Evolutionary conservation across 2,329 filamentous ascomycete genomes (phyloP), one percentile per base, ranked within the genome.

Genomic region (Cercospora zeina): DNA sequence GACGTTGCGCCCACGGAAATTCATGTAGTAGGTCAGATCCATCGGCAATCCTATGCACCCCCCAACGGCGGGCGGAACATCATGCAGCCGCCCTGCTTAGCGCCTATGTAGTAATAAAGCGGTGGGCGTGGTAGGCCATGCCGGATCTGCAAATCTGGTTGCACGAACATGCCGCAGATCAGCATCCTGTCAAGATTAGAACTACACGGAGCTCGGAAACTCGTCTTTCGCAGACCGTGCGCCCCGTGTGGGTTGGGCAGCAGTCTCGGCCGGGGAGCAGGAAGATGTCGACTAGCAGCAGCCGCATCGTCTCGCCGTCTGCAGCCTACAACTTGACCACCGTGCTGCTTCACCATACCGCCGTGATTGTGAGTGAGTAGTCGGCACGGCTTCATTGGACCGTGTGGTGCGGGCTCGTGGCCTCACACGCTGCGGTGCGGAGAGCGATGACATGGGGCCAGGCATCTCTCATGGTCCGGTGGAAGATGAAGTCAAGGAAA

Each of bases 21-120:
- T 16, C 49, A 51, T 16, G 27, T 31, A 27, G 30, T n/a, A n/a
- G n/a, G n/a, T n/a, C 37, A 54, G 34, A 33, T 34, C 31, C 21
- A 42, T 47, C 51, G 33, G 21, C 24, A 49, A 56, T 34, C 36
- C 60, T 27, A 53, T 56, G 37, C 47, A 55, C 45, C 34, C 51
- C 60, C 61, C 39, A 51, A 51, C 49, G 54, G 16, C 31, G 50
- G 61, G 51, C 60, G 49, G 60, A 47, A 54, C 37, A 51, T 54
- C 34, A 55, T 54, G n/a, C 58, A 42, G 36, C 58, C 37, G 49
- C 49, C 27, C 49, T 31, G 9, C 14, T 19, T 51, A 51, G 49
- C 49, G 49, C 49, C 24, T 27, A 27, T 27, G 24, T 57, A 36
- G 37, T 36, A 45, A n/a, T 54, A 31, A 21, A 37, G 36, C 42